Percentiles rank a stretch among this genome's conserved stretches.
Evolutionary conservation across 164 flowering plant genomes (phyloP).

Genomic region (Houttuynia cordata): DNA sequence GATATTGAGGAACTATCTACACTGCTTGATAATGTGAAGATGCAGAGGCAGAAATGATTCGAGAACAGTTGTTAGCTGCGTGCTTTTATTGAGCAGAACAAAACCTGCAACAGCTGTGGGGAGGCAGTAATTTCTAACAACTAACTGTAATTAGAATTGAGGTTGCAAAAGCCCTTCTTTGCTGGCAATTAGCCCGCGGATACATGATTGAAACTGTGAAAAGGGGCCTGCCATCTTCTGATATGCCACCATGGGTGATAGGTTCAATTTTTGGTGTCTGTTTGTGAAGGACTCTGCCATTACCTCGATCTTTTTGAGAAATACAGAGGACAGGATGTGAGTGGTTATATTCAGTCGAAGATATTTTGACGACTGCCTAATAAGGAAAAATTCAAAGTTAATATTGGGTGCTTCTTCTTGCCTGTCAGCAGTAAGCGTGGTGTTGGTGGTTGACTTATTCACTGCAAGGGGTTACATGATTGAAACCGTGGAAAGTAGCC

Average conservation of each 20-base stretch:
- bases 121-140: conserved; percentile 43
- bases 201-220: conserved; percentile 14
- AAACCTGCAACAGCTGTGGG: conserved; percentile 50
- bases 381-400: conserved; percentile 11
- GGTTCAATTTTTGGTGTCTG: too few species aligned
- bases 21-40: too few species aligned
- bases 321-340: too few species aligned
- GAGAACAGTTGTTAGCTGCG: conserved; percentile 36
- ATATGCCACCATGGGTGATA: too few species aligned
- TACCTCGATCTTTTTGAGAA: too few species aligned
- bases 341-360: too few species aligned
- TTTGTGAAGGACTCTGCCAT: too few species aligned
- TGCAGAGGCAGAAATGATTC: too few species aligned
- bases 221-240: too few species aligned
- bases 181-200: conserved; percentile 24
- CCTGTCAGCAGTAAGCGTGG: conserved; percentile 65
- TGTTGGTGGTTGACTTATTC: too few species aligned
- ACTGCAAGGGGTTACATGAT: too few species aligned
- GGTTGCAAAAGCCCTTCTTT: conserved; percentile 17
- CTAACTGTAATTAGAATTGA: conserved; percentile 23
- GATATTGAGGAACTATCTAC: conserved; percentile 67
- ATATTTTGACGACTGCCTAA: conserved; percentile 20
- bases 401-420: conserved; percentile 38
- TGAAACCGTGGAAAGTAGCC: too few species aligned
- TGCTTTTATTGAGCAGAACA: conserved; percentile 45